A percentile compares a stretch with the other conserved stretches of the same genome.
phyloP scores from a whole-genome alignment of 495 filamentous ascomycete genomes.

The Eremomyces bilateralis region DNA sequence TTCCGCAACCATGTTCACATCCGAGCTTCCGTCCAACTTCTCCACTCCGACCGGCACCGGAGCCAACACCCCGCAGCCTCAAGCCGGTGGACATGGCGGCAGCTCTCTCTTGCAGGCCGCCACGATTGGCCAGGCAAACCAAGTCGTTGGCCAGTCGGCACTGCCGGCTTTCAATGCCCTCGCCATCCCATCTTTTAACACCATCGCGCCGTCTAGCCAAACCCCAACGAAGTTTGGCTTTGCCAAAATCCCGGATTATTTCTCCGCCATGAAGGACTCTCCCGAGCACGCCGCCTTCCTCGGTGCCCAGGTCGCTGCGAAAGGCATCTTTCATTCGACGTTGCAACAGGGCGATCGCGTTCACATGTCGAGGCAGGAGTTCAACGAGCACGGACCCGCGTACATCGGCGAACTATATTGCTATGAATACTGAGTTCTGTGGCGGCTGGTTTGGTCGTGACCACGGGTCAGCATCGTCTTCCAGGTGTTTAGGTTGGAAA shows the following conservation, averaged over 20 bases:
- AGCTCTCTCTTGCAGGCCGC: constrained; percentile 88
- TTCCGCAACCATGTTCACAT: constrained; percentile 84
- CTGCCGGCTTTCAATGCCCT: constrained; percentile 18
- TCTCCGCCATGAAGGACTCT: constrained; percentile 83
- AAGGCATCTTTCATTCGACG: constrained; percentile 52
- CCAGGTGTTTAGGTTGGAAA: no score
- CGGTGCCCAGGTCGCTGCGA: constrained; percentile 56
- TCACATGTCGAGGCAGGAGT: constrained; percentile 51
- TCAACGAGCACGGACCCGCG: constrained; percentile 54
- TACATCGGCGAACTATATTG: constrained; percentile 43
- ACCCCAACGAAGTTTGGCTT: constrained; percentile 72
- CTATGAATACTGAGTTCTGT: no score
- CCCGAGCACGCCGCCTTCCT: constrained; percentile 38
- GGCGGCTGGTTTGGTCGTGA: no score
- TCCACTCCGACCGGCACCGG: constrained; percentile 80
- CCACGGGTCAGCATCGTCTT: no score
- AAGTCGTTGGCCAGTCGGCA: constrained; percentile 19
- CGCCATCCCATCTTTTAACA: constrained; percentile 23
- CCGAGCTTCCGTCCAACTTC: constrained; percentile 77
- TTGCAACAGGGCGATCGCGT: constrained; percentile 53
- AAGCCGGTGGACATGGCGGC: constrained; percentile 37
- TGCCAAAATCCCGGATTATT: constrained; percentile 61
- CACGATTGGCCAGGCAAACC: constrained; percentile 39
- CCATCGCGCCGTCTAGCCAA: constrained; percentile 64
- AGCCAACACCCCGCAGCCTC: constrained; percentile 65